Conservation (phyloP, 1,284 basidiomycete genomes). For the Ustilago lituana region DNA sequence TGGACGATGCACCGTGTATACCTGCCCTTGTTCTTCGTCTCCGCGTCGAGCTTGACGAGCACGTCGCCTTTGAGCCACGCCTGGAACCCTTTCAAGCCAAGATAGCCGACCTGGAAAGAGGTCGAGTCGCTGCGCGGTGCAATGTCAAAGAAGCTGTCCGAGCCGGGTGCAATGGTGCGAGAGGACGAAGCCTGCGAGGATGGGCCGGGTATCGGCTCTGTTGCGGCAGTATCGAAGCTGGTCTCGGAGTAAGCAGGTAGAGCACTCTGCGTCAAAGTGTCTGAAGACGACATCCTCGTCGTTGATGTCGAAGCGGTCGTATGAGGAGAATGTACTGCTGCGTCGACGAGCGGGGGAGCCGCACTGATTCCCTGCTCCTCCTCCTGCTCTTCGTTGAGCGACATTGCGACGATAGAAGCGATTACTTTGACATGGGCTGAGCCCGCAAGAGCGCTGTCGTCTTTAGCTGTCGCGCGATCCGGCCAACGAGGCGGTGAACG, state of each 20-base stretch:
- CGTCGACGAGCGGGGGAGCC: not conserved
- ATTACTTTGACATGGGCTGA: too few relatives aligned
- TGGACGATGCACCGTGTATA: constrained; percentile 34
- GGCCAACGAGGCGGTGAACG: not conserved
- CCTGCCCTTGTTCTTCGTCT: constrained; percentile 27
- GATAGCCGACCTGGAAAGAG: constrained; percentile 65
- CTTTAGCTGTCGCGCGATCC: too few relatives aligned
- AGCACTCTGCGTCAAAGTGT: not conserved
- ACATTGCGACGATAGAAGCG: constrained; percentile 2
- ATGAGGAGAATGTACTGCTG: not conserved
- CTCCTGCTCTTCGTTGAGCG: not conserved
- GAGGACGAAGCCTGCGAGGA: not conserved
- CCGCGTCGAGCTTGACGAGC: constrained; percentile 57
- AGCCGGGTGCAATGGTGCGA: not conserved
- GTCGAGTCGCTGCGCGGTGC: constrained; percentile 57
- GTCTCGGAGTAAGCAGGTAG: constrained; percentile 37
- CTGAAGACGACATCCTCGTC: not conserved
- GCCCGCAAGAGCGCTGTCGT: too few relatives aligned
- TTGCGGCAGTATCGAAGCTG: not conserved
- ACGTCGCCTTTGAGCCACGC: constrained; percentile 65
- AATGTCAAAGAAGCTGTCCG: constrained; percentile 61
- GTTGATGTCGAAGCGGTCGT: not conserved
- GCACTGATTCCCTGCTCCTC: not conserved
- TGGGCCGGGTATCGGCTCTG: not conserved
- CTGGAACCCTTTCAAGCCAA: constrained; percentile 56